Base-by-base conservation (phyloP, 805 yeast genomes). In the Metschnikowia cubensis region DNA sequence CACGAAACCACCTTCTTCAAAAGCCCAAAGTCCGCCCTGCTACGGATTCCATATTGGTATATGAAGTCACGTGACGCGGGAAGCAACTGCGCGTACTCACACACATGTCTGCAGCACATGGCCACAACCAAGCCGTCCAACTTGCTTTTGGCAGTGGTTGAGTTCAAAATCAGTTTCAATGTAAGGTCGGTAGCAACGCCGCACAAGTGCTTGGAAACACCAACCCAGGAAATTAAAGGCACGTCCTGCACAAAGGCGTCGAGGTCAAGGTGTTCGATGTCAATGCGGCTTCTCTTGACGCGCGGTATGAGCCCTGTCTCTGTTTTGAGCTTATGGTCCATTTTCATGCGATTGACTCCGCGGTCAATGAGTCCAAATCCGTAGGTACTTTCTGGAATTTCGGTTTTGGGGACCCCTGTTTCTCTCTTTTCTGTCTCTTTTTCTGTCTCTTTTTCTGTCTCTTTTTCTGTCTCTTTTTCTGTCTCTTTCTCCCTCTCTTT, bases 181-280 rank as follows among this genome's bases (percentile, higher is more conserved):
- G 97, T 86, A 45, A 90, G 70, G 64, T 90, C 97, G 0, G 97
- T 91, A 1, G 97, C 97, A 3, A 87, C 95, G 4, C 97, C 97
- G 68, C 97, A 90, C 34, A 91, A 68, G 68, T 90, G 97, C 64
- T 90, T 90, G 4, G 96, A 89, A 2, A 90, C 80, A 1, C 84
- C 89, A 7, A 85, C 84, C 46, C 38, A 34, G 18, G 39, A 21
- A 2, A 53, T 47, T 8, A 59, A 60, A 3, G 54, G 32, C 18
- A 62, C 20, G 18, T 25, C 21, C 7, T 38, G 59, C 1, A 82
- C 52, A 15, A 82, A 73, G 20, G 70, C 61, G 45, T 75, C 81
- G 6, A 88, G 65, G 38, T 73, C 62, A 35, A 90, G 63, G 59
- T 90, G 96, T 65, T 88, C 88, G 50, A 90, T 91, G 63, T 90